Conservation (phyloP, 148 eudicot genomes). For the Dysphania ambrosioides region DNA sequence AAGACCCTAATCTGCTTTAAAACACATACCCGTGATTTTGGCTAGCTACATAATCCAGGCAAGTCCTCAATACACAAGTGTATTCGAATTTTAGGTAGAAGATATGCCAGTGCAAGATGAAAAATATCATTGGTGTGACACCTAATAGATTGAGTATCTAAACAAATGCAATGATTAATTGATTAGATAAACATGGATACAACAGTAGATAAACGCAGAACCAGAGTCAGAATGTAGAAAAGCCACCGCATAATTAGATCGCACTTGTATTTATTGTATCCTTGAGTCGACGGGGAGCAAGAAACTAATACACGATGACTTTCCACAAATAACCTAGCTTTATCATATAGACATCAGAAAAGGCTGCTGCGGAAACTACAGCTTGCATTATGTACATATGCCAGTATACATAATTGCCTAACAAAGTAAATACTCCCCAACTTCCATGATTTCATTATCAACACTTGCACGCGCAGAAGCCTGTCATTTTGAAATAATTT, state of each 20-base stretch:
- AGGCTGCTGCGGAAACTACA: conserved; percentile 22
- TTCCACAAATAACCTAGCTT: conserved; percentile 22
- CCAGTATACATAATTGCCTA: conserved; percentile 20
- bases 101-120: not conserved
- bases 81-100: not conserved
- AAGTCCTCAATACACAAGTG: not conserved
- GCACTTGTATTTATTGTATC: not conserved
- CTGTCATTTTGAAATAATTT: conserved; percentile 15
- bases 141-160: too few species aligned
- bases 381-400: conserved; percentile 25
- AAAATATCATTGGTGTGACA: not conserved
- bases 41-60: not conserved
- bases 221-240: not conserved
- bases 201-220: not conserved
- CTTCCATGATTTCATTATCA: not conserved
- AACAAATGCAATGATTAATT: not conserved
- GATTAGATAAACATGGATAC: not conserved
- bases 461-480: conserved; percentile 2
- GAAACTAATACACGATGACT: conserved; percentile 5
- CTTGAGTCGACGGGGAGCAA: not conserved
- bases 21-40: not conserved
- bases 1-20: not conserved
- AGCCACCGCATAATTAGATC: not conserved
- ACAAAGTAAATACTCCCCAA: not conserved
- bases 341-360: conserved; percentile 6